Evolutionary conservation across 345 rosid genomes (phyloP).

Genomic region (Populus tremula): DNA sequence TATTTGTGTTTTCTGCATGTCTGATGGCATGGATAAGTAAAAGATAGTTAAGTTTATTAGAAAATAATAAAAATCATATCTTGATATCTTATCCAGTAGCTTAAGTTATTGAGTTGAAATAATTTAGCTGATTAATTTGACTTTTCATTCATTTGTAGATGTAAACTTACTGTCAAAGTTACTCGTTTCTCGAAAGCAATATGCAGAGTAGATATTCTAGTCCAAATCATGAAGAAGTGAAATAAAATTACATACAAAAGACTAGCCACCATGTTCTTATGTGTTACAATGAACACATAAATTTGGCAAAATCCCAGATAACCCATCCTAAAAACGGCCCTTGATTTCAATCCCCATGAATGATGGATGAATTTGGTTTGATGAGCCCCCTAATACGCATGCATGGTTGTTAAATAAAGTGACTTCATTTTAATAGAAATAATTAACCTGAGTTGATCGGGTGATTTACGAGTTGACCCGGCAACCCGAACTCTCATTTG

Average conservation of each 20-base stretch:
- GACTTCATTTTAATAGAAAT: no score
- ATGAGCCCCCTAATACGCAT: background rate
- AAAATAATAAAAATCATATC: no score
- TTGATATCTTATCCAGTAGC: rapidly evolving
- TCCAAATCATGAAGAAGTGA: background rate
- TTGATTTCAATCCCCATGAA: background rate
- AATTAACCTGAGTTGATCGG: background rate
- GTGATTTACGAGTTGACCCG: background rate
- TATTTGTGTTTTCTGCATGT: background rate
- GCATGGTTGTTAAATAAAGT: no score
- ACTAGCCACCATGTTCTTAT: no score
- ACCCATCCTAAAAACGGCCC: no score
- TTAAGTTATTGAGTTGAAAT: no score
- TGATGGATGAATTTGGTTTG: background rate
- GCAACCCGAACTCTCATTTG: background rate
- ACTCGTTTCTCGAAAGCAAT: background rate
- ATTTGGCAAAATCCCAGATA: no score
- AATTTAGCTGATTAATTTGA: no score
- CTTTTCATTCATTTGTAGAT: background rate
- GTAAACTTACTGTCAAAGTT: background rate
- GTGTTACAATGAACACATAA: no score
- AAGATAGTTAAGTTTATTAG: background rate
- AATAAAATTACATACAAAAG: no score
- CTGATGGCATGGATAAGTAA: background rate
- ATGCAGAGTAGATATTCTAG: background rate